phyloP scores from a whole-genome alignment of 495 filamentous ascomycete genomes.

The Penicillium simplicissimum region DNA sequence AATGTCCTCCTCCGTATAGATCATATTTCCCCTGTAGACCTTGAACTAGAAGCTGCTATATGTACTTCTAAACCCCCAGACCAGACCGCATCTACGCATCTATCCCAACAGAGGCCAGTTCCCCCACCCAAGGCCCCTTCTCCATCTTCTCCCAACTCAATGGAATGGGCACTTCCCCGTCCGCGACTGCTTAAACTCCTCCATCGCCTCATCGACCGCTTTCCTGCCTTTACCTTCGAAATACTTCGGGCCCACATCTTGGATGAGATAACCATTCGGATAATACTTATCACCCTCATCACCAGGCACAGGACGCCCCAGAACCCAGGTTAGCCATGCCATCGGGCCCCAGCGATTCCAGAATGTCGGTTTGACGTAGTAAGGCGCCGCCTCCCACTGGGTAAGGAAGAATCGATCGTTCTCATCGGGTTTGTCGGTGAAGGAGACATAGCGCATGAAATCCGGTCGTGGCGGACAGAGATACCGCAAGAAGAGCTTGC shows the following conservation, averaged over 20 bases:
- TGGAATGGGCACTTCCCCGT: slow-evolving; percentile 58
- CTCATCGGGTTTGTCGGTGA: slow-evolving; percentile 46
- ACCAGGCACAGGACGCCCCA: slow-evolving; percentile 61
- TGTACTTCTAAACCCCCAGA: background rate
- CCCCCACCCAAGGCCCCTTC: background rate
- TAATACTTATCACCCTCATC: slow-evolving; percentile 57
- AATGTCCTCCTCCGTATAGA: background rate
- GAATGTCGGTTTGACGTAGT: slow-evolving; percentile 61
- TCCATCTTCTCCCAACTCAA: slow-evolving; percentile 13
- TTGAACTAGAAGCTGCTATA: background rate
- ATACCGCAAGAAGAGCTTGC: slow-evolving; percentile 56
- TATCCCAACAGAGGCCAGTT: background rate
- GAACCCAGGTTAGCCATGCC: slow-evolving; percentile 53
- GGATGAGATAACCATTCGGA: slow-evolving; percentile 58
- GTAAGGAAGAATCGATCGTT: slow-evolving; percentile 51
- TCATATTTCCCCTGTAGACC: background rate
- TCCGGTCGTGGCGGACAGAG: slow-evolving; percentile 54
- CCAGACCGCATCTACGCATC: background rate
- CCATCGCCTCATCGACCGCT: slow-evolving; percentile 38
- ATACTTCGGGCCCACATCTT: slow-evolving; percentile 58
- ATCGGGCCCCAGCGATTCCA: slow-evolving; percentile 60
- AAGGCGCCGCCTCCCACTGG: slow-evolving; percentile 55
- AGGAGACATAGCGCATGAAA: slow-evolving; percentile 41
- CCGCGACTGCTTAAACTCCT: slow-evolving; percentile 43
- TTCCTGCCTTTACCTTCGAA: slow-evolving; percentile 57